phyloP scores from a whole-genome alignment of 495 filamentous ascomycete species.

The Penicillium robsamsonii region DNA sequence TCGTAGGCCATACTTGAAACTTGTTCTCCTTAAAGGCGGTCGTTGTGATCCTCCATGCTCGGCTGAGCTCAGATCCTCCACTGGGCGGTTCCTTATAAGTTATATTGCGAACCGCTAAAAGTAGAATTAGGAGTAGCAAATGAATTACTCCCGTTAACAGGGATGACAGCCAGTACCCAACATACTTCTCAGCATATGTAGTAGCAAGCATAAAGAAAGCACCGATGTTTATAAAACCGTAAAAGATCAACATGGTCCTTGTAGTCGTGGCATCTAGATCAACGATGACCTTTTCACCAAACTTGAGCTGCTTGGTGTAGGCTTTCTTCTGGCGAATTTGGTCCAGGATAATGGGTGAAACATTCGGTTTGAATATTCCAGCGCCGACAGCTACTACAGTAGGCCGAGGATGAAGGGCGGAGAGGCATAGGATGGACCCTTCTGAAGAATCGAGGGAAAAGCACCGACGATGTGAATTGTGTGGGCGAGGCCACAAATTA shows the following conservation, averaged over 20 bases:
- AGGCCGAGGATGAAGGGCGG: conserved; percentile 59
- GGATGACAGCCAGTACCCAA: conserved; percentile 39
- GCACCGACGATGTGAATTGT: conserved; percentile 61
- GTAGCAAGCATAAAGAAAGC: conserved; percentile 39
- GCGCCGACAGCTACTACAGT: conserved; percentile 37
- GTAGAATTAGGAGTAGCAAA: conserved; percentile 50
- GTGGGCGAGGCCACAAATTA: conserved; percentile 62
- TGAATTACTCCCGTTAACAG: conserved; percentile 47
- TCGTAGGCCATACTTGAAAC: conserved; percentile 51
- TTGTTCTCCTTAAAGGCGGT: conserved; percentile 56
- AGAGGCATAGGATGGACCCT: conserved; percentile 45
- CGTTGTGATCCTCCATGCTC: conserved; percentile 54
- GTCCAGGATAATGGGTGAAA: conserved; percentile 37
- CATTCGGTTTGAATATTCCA: conserved; percentile 43
- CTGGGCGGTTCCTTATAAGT: conserved; percentile 49
- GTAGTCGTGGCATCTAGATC: conserved; percentile 35
- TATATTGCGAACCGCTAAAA: conserved; percentile 48
- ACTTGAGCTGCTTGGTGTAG: conserved; percentile 34
- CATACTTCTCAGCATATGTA: conserved; percentile 42
- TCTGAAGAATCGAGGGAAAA: conserved; percentile 56
- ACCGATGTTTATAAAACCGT: conserved; percentile 39
- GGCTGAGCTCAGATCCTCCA: conserved; percentile 50
- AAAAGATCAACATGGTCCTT: conserved; percentile 38
- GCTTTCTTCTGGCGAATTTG: conserved; percentile 31
- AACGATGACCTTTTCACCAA: conserved; percentile 43